Percentiles rank a stretch among this genome's conserved stretches.
phyloP scores from a whole-genome alignment of 768 basidiomycete species.

The Pleurotus salmoneostramineus region DNA sequence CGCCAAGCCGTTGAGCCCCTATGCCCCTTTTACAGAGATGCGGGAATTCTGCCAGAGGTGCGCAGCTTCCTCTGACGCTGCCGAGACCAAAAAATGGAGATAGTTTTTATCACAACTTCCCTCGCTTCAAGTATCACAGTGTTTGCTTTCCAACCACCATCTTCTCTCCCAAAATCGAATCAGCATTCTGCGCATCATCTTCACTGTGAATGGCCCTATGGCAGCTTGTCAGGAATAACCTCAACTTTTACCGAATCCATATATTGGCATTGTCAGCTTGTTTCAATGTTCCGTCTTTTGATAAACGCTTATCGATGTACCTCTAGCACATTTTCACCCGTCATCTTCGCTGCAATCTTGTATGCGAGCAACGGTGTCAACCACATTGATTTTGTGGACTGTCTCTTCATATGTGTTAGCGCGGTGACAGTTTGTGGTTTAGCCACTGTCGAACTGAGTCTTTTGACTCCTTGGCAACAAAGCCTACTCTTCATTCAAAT shows the following conservation, averaged over 20 bases:
- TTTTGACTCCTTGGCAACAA: slow-evolving; percentile 69
- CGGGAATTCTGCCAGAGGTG: neutral
- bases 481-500: slow-evolving; percentile 70
- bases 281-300: neutral
- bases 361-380: slow-evolving; percentile 77
- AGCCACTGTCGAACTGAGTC: slow-evolving; percentile 63
- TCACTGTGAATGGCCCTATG: neutral
- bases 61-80: too few species aligned
- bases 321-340: slow-evolving; percentile 70
- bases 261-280: slow-evolving; percentile 55
- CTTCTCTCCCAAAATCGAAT: neutral
- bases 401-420: slow-evolving; percentile 73
- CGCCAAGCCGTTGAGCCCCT: neutral
- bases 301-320: neutral
- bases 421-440: slow-evolving; percentile 77
- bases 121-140: neutral
- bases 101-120: neutral
- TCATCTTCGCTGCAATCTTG: slow-evolving; percentile 75
- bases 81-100: too few species aligned
- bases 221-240: neutral
- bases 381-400: slow-evolving; percentile 71
- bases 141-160: neutral
- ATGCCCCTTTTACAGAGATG: neutral
- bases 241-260: slow-evolving; percentile 45
- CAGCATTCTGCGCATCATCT: neutral